These are phyloP conservation scores for Coniochaeta prunicola DNA, from an alignment of 2,329 filamentous ascomycete species.

Conservation along the genomic window DNA sequence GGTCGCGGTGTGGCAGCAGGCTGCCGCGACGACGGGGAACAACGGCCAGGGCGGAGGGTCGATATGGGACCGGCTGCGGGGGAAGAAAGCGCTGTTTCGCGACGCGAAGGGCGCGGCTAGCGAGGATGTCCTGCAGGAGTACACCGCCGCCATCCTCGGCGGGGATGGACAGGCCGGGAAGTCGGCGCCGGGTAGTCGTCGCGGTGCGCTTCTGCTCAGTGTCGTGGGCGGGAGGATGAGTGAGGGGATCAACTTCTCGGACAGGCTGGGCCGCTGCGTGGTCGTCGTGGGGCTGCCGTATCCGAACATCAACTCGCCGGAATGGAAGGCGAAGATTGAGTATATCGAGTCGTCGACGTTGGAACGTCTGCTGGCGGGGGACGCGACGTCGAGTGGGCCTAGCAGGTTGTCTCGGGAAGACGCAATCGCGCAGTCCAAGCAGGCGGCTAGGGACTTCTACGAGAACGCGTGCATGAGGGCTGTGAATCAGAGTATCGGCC, in stretches of 20 bases:
- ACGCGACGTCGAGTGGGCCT: slow-evolving; percentile 4
- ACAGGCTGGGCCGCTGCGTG: slow-evolving; percentile 80
- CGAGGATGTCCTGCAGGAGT: slow-evolving; percentile 68
- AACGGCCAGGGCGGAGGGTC: slow-evolving; percentile 21
- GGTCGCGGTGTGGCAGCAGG: slow-evolving; percentile 55
- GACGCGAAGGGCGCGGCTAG: slow-evolving; percentile 47
- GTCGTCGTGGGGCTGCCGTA: slow-evolving; percentile 90
- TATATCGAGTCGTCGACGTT: slow-evolving; percentile 64
- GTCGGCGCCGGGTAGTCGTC: slow-evolving; percentile 10
- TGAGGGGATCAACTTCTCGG: slow-evolving; percentile 97
- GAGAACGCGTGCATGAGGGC: slow-evolving; percentile 95
- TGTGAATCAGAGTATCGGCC: slow-evolving; percentile 92
- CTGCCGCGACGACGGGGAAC: slow-evolving; percentile 18
- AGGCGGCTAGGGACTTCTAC: slow-evolving; percentile 70
- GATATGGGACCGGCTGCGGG: slow-evolving; percentile 51
- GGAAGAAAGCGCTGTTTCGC: slow-evolving; percentile 56
- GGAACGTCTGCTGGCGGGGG: slow-evolving; percentile 21
- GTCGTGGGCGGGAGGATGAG: slow-evolving; percentile 93
- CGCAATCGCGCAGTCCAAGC: slow-evolving; percentile 35
- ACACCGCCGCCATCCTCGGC: slow-evolving; percentile 60
- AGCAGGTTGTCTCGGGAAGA: slow-evolving; percentile 14
- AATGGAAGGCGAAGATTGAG: slow-evolving; percentile 88
- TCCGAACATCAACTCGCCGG: slow-evolving; percentile 79
- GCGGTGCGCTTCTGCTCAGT: slow-evolving; percentile 75
- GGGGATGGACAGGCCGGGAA: slow-evolving; percentile 15